Conservation (phyloP, 371 early-diverging fungal genomes). For the Batkoa obscura region DNA sequence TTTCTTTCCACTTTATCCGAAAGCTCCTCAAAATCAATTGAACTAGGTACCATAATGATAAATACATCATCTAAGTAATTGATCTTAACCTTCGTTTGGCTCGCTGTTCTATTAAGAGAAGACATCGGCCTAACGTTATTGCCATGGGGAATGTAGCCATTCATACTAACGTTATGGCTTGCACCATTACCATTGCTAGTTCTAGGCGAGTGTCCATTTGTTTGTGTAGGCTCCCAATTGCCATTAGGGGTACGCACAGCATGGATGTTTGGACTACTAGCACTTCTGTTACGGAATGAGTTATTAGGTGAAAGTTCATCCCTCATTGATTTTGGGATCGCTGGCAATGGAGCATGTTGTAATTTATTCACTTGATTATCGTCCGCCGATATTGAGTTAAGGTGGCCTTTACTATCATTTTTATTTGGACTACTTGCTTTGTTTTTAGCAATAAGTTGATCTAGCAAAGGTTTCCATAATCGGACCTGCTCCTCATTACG, state of each 20-base stretch:
- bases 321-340: background rate
- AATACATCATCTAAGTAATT: constrained; percentile 72
- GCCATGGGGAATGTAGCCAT: background rate
- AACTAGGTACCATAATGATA: constrained; percentile 54
- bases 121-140: background rate
- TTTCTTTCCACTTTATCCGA: constrained; percentile 68
- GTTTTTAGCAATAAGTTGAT: constrained; percentile 9
- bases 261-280: constrained; percentile 45
- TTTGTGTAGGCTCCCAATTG: constrained; percentile 2
- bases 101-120: background rate
- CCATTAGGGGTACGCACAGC: constrained; percentile 12
- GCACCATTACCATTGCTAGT: background rate
- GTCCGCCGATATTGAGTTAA: constrained; percentile 20
- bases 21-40: constrained; percentile 52
- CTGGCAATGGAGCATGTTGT: background rate
- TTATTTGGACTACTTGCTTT: background rate
- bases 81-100: constrained; percentile 55
- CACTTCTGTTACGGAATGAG: constrained; percentile 28
- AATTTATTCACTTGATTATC: constrained; percentile 19
- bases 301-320: background rate
- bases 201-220: background rate
- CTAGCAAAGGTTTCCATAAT: constrained; percentile 61
- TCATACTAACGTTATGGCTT: background rate
- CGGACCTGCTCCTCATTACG: constrained; percentile 77
- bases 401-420: background rate